Conservation (phyloP, 208 protist genomes). For the Wallacemonas sp. region DNA sequence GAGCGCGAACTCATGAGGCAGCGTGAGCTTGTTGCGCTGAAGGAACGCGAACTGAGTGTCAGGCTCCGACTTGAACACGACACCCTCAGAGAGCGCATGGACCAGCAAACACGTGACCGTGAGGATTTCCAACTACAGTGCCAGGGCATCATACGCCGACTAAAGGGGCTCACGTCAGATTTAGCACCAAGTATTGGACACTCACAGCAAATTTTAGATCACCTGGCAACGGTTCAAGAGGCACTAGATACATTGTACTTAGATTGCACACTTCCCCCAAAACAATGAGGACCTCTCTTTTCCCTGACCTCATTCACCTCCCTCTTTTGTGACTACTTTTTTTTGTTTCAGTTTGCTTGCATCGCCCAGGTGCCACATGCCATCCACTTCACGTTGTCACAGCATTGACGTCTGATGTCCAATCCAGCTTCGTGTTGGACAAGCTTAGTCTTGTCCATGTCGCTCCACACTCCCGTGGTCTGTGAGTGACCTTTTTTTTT, state of each 20-base stretch:
- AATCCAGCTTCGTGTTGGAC: too few species aligned
- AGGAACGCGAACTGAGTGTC: constrained; percentile 25
- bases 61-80: constrained; percentile 26
- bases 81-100: constrained; percentile 2
- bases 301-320: too few species aligned
- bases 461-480: too few species aligned
- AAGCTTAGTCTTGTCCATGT: too few species aligned
- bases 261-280: background rate
- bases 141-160: constrained; percentile 16
- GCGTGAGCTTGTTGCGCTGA: constrained; percentile 24
- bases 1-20: background rate
- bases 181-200: background rate
- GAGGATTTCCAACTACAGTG: constrained; percentile 22
- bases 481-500: too few species aligned
- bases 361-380: too few species aligned
- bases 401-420: too few species aligned
- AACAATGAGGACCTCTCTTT: too few species aligned
- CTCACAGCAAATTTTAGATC: background rate
- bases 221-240: background rate
- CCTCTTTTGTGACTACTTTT: constrained; percentile 11
- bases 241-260: background rate
- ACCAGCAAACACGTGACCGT: background rate
- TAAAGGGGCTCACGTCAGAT: constrained; percentile 1
- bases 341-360: constrained; percentile 24
- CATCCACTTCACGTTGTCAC: too few species aligned